Evolutionary conservation across 805 yeast genomes (phyloP).

Genomic region (Ogataea trehaloabstinens): DNA sequence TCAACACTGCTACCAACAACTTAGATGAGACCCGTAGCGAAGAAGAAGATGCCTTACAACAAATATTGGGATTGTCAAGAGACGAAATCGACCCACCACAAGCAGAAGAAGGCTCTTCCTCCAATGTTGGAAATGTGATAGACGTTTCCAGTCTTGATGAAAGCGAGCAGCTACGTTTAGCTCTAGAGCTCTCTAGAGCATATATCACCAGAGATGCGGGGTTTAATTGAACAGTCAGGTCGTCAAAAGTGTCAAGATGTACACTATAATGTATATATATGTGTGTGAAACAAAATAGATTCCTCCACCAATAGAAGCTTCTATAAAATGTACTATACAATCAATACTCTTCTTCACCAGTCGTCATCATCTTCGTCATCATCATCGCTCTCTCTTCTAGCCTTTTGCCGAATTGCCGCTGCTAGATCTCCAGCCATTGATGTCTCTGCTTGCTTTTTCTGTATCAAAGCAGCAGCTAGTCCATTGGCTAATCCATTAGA

Average conservation of each 20-base stretch:
- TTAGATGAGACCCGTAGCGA: slow-evolving; percentile 8
- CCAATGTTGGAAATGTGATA: not conserved
- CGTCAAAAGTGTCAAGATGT: not conserved
- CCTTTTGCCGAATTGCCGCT: slow-evolving; percentile 79
- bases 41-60: slow-evolving; percentile 32
- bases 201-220: slow-evolving; percentile 11
- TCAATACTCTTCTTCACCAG: slow-evolving; percentile 19
- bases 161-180: slow-evolving; percentile 19
- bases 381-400: slow-evolving; percentile 66
- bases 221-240: no score
- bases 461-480: slow-evolving; percentile 65
- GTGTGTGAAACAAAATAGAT: no score
- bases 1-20: slow-evolving; percentile 8
- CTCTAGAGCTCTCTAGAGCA: slow-evolving; percentile 20
- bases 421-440: slow-evolving; percentile 83
- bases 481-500: slow-evolving; percentile 26
- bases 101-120: not conserved
- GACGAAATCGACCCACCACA: no score
- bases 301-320: not conserved
- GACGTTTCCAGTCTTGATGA: slow-evolving; percentile 1
- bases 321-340: not conserved
- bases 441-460: slow-evolving; percentile 59
- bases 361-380: slow-evolving; percentile 67
- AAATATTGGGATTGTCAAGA: slow-evolving; percentile 16
- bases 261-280: slow-evolving; percentile 1